Evolutionary conservation across 1,139 yeast species (phyloP), one percentile per base, ranked within the genome.

Genomic region (Geotrichum phurueaensis): DNA sequence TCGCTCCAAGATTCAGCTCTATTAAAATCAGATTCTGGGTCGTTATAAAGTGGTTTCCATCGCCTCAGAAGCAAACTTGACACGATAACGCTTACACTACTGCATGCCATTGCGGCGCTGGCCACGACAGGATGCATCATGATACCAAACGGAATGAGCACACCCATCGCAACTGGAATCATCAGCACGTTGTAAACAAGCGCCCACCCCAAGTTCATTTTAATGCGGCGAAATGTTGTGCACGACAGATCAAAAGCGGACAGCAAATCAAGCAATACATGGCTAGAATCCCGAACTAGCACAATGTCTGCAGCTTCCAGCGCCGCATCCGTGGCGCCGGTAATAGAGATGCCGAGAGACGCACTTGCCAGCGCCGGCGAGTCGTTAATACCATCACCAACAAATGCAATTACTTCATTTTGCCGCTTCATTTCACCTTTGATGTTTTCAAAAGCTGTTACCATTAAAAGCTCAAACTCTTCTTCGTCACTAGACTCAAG

Each of bases 91-190:
- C 96, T 87, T 4, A 90, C 86, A 9, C 96, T 88, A 67, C 96
- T 88, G 69, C 89, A 76, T 0, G 97, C 96, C 99, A 95, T 95
- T 0, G 97, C 87, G 0, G 86, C 86, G 49, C 79, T 76, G 20
- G 96, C 96, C 22, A 96, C 96, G 69, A 89, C 84, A 69, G 95
- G 87, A 18, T 97, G 96, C 61, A 94, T 87, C 74, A 85, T 83
- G 51, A 90, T 74, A 33, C 90, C 89, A 72, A 88, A 85, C 1
- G 96, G 97, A 53, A 92, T 78, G 60, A 87, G 73, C 20, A 87
- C 78, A 1, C 98, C 98, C 97, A 94, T 92, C 0, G 99, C 97
- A 70, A 94, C 83, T 1, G 99, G 99, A 51, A 95, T 81, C 97
- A 94, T 91, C 50, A 89, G 74, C 53, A 89, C 63, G 68, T 95